phyloP scores from a whole-genome alignment of 2,329 filamentous ascomycete genomes.

The Dryadomyces sulphureus region DNA sequence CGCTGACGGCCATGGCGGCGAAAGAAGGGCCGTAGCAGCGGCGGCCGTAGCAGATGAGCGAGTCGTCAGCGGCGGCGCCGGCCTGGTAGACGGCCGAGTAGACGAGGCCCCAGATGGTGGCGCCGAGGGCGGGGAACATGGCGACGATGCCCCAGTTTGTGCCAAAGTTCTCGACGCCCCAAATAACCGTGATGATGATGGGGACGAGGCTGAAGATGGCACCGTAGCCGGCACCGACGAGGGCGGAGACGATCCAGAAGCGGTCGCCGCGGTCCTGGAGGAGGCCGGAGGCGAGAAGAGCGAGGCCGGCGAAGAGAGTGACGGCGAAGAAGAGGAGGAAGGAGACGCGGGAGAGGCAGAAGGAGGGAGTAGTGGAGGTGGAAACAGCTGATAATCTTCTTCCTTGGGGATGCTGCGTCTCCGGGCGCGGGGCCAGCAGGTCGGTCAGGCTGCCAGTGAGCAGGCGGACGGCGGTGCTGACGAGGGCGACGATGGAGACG shows the following conservation, averaged over 20 bases:
- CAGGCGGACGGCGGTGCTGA: constrained; percentile 82
- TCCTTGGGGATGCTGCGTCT: constrained; percentile 38
- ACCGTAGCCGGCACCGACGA: constrained; percentile 84
- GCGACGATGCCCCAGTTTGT: constrained; percentile 96
- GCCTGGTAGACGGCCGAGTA: constrained; percentile 71
- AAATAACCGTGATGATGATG: constrained; percentile 90
- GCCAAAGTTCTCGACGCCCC: constrained; percentile 96
- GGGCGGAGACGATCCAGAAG: constrained; percentile 73
- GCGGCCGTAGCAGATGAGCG: constrained; percentile 60
- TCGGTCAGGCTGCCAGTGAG: constrained; percentile 81
- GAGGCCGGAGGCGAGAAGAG: constrained; percentile 61
- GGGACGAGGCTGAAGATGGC: constrained; percentile 81
- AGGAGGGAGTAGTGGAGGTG: neutral
- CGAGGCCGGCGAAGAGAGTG: constrained; percentile 60
- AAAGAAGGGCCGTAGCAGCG: constrained; percentile 70
- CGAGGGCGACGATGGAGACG: constrained; percentile 81
- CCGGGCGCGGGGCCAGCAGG: constrained; percentile 57
- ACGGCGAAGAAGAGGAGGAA: constrained; percentile 67
- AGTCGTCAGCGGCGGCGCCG: constrained; percentile 34
- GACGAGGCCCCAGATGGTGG: constrained; percentile 80
- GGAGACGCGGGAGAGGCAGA: constrained; percentile 55
- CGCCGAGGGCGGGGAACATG: constrained; percentile 76
- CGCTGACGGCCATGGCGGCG: constrained; percentile 71
- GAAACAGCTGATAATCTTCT: constrained; percentile 6
- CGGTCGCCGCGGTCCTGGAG: constrained; percentile 61